A percentile compares a stretch with the other conserved stretches of the same genome.
Conservation (phyloP, 805 yeast genomes). For the Wickerhamomyces rabaulensis region DNA sequence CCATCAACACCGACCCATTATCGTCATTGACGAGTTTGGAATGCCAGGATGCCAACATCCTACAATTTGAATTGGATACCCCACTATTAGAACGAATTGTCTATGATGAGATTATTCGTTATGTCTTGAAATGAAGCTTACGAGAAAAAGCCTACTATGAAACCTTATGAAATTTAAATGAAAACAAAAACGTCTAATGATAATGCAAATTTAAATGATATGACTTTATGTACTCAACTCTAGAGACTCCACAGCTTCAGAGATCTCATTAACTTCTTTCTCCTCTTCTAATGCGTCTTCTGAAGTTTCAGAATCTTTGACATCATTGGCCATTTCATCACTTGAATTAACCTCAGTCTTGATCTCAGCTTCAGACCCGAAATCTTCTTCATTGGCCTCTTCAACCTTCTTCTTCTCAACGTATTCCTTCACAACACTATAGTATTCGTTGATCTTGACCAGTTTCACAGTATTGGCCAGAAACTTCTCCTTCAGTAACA, state of each 20-base stretch:
- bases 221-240: neutral
- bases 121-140: neutral
- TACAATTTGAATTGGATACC: slow-evolving; percentile 2
- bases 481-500: slow-evolving; percentile 31
- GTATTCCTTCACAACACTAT: neutral
- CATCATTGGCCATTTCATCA: neutral
- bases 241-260: neutral
- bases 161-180: too few species aligned
- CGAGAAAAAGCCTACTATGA: neutral
- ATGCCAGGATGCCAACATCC: slow-evolving; percentile 8
- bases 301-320: neutral
- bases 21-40: slow-evolving; percentile 4
- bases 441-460: slow-evolving; percentile 35
- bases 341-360: neutral
- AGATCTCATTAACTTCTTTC: neutral
- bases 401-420: neutral
- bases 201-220: neutral
- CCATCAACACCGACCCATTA: neutral
- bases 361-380: neutral
- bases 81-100: slow-evolving; percentile 7
- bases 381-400: neutral
- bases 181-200: neutral
- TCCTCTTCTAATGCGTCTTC: neutral
- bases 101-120: slow-evolving; percentile 6
- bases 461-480: slow-evolving; percentile 46